A percentile compares a stretch with the other conserved stretches of the same genome.
Conservation (phyloP, 306 rosid species). For the Vigna reflexopilosa region DNA sequence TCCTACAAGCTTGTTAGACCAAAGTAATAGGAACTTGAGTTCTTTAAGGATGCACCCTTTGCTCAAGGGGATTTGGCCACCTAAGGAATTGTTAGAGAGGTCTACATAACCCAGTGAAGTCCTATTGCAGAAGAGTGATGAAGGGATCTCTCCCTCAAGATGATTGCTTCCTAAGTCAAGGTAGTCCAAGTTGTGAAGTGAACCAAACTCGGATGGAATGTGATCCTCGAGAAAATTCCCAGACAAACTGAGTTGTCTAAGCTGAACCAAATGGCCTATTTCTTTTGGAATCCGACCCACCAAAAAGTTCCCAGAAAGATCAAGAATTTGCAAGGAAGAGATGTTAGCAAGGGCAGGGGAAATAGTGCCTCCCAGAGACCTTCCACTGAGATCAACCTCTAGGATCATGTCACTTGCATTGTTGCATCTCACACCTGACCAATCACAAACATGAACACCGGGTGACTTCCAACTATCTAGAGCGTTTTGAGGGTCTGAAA, state of each 20-base stretch:
- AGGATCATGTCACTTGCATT: conserved; percentile 59
- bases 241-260: conserved; percentile 69
- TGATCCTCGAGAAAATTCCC: conserved; percentile 64
- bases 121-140: conserved; percentile 72
- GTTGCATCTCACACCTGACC: conserved; percentile 83
- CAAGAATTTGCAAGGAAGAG: conserved; percentile 74
- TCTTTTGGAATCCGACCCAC: conserved; percentile 77
- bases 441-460: conserved; percentile 63
- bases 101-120: conserved; percentile 77
- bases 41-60: conserved; percentile 62
- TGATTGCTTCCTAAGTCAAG: conserved; percentile 78
- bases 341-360: conserved; percentile 77
- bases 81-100: conserved; percentile 81
- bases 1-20: conserved; percentile 83
- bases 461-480: conserved; percentile 67
- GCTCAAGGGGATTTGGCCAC: conserved; percentile 67
- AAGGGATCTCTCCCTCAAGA: conserved; percentile 71
- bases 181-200: conserved; percentile 66
- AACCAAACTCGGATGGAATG: conserved; percentile 71
- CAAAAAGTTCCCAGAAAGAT: conserved; percentile 74
- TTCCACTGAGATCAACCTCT: conserved; percentile 82
- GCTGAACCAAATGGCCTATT: conserved; percentile 62
- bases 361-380: conserved; percentile 67
- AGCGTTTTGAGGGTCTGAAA: conserved; percentile 66
- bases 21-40: conserved; percentile 72